Conservation (phyloP, 2,329 filamentous ascomycete genomes). For the Truncatella angustata region DNA sequence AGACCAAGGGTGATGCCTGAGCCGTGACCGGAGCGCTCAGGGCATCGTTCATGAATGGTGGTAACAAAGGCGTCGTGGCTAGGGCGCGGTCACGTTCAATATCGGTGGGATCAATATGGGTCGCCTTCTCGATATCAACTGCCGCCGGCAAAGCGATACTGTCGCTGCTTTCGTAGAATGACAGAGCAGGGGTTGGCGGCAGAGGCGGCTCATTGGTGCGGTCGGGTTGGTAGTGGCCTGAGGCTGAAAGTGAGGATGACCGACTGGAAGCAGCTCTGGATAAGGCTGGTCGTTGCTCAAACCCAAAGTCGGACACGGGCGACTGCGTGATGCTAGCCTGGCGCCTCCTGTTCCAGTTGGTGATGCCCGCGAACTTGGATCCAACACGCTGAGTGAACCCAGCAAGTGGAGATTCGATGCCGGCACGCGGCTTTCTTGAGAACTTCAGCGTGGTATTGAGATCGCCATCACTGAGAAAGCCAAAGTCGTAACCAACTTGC, state of each 20-base stretch:
- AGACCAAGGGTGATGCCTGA: conserved; percentile 80
- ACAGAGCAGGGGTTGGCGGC: conserved; percentile 61
- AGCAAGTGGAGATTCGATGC: conserved; percentile 58
- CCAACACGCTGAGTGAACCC: conserved; percentile 65
- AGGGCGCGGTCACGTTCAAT: conserved; percentile 58
- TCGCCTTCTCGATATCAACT: conserved; percentile 53
- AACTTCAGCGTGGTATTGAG: conserved; percentile 42
- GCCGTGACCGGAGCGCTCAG: conserved; percentile 46
- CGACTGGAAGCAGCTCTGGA: conserved; percentile 70
- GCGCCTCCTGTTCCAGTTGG: conserved; percentile 43
- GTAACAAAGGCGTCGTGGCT: conserved; percentile 80
- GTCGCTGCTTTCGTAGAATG: conserved; percentile 59
- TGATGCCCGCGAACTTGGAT: conserved; percentile 55
- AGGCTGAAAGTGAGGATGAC: conserved; percentile 73
- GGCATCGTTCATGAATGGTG: conserved; percentile 69
- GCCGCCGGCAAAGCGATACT: conserved; percentile 48
- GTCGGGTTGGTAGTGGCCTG: conserved; percentile 46
- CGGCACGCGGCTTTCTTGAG: conserved; percentile 56
- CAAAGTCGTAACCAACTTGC: conserved; percentile 63
- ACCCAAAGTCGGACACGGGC: conserved; percentile 77
- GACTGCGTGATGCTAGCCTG: conserved; percentile 45
- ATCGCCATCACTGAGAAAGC: conserved; percentile 65
- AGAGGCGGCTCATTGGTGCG: conserved; percentile 49
- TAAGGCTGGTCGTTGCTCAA: conserved; percentile 70
- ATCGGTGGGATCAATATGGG: conserved; percentile 41